These are phyloP conservation scores for Pichia insulana DNA, from an alignment of 805 yeast species.

Conservation along the genomic window DNA sequence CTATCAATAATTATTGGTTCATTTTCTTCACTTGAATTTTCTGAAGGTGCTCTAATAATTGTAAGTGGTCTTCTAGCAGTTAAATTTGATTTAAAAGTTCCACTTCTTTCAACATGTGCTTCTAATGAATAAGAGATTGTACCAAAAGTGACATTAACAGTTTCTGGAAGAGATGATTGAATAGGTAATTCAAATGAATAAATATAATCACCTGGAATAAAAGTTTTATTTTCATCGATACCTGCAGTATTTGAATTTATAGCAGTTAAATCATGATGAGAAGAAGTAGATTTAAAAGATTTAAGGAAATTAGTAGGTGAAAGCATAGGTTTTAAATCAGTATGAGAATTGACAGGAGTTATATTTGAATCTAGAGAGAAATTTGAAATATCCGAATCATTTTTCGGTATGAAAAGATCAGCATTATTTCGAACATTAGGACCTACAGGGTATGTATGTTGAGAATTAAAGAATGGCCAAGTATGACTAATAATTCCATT, in stretches of 20 bases:
- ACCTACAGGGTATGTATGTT: slow-evolving; percentile 21
- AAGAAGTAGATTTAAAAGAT: slow-evolving; percentile 16
- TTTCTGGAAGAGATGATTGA: slow-evolving; percentile 75
- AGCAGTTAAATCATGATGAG: slow-evolving; percentile 12
- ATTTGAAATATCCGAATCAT: slow-evolving; percentile 28
- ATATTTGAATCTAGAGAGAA: slow-evolving; percentile 29
- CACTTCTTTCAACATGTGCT: slow-evolving; percentile 64
- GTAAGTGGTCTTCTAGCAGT: slow-evolving; percentile 53
- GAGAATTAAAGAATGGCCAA: slow-evolving; percentile 75
- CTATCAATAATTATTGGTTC: slow-evolving; percentile 88
- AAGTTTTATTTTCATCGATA: slow-evolving; percentile 29
- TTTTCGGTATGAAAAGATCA: slow-evolving; percentile 32
- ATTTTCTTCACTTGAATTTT: slow-evolving; percentile 72
- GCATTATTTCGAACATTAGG: slow-evolving; percentile 37
- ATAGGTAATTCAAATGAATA: slow-evolving; percentile 88
- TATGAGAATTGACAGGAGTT: slow-evolving; percentile 23
- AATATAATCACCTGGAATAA: slow-evolving; percentile 83
- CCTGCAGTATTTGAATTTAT: not conserved
- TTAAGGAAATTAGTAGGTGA: slow-evolving; percentile 24
- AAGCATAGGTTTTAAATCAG: slow-evolving; percentile 15
- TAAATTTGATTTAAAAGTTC: slow-evolving; percentile 78
- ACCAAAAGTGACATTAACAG: slow-evolving; percentile 74
- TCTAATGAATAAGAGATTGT: slow-evolving; percentile 62
- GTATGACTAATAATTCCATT: slow-evolving; percentile 65
- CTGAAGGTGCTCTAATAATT: slow-evolving; percentile 69